Evolutionary conservation across 768 basidiomycete species (phyloP).

Genomic region (Boletellus ananiceps): DNA sequence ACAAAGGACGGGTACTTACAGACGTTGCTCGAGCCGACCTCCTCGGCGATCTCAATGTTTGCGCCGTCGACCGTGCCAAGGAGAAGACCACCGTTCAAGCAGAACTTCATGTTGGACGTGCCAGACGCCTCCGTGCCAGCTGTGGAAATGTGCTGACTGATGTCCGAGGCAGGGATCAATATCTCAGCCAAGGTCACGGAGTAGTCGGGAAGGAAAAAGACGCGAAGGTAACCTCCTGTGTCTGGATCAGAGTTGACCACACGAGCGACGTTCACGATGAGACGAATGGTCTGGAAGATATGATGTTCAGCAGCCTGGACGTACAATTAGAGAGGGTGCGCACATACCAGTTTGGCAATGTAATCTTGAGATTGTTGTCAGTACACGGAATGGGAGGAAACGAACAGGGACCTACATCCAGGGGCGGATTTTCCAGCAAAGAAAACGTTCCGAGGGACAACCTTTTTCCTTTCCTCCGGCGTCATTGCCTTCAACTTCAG

Average conservation of each 20-base stretch:
- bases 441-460: slow-evolving; percentile 85
- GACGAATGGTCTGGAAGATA: slow-evolving; percentile 66
- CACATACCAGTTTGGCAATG: slow-evolving; percentile 78
- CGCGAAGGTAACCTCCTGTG: slow-evolving; percentile 76
- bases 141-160: slow-evolving; percentile 95
- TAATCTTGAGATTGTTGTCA: slow-evolving; percentile 50
- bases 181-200: slow-evolving; percentile 80
- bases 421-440: slow-evolving; percentile 98
- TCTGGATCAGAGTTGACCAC: slow-evolving; percentile 72
- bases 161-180: slow-evolving; percentile 88
- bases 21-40: slow-evolving; percentile 89
- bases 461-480: slow-evolving; percentile 74
- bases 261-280: slow-evolving; percentile 87
- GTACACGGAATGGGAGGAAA: background rate
- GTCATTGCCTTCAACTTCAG: slow-evolving; percentile 74
- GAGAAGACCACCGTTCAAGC: slow-evolving; percentile 84
- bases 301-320: background rate
- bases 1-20: slow-evolving; percentile 51
- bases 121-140: slow-evolving; percentile 91
- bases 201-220: slow-evolving; percentile 97
- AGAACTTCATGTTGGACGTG: slow-evolving; percentile 87
- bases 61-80: slow-evolving; percentile 93
- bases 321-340: background rate
- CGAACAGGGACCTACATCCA: slow-evolving; percentile 52
- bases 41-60: slow-evolving; percentile 95